Evolutionary conservation across 2,329 filamentous ascomycete genomes (phyloP).

Genomic region (Boeremia exigua): DNA sequence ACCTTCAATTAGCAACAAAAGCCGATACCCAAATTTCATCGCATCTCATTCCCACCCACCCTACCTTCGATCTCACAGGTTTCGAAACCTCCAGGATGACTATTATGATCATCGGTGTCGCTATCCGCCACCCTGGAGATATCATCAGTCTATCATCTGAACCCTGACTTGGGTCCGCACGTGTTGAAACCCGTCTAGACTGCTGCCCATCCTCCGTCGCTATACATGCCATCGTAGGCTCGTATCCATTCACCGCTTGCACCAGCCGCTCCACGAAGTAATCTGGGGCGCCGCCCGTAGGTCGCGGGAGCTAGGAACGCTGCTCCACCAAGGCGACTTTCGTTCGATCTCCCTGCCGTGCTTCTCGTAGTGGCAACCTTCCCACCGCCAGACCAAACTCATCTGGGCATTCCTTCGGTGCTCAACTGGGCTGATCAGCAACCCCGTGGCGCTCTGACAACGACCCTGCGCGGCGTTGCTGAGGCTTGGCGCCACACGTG

Average conservation of each 20-base stretch:
- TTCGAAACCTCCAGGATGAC: neutral
- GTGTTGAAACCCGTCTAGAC: neutral
- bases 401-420: neutral
- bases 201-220: conserved; percentile 1
- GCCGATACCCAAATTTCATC: neutral
- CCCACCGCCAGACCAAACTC: conserved; percentile 1
- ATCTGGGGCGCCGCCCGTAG: conserved; percentile 12
- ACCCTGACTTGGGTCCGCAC: neutral
- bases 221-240: conserved; percentile 1
- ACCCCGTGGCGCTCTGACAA: conserved; percentile 5
- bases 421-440: conserved; percentile 16
- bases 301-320: conserved; percentile 7
- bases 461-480: conserved; percentile 8
- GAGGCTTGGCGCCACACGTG: conserved; percentile 19
- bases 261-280: neutral
- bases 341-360: conserved; percentile 5
- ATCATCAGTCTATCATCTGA: conserved; percentile 3
- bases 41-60: neutral
- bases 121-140: neutral
- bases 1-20: neutral
- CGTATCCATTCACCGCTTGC: conserved; percentile 5
- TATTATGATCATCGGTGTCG: neutral
- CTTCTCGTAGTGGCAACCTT: conserved; percentile 3
- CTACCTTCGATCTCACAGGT: neutral
- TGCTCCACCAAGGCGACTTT: conserved; percentile 13